Percentiles rank a stretch among this genome's conserved stretches.
phyloP scores from a whole-genome alignment of 2,329 filamentous ascomycete genomes.

The Pseudopithomyces chartarum region DNA sequence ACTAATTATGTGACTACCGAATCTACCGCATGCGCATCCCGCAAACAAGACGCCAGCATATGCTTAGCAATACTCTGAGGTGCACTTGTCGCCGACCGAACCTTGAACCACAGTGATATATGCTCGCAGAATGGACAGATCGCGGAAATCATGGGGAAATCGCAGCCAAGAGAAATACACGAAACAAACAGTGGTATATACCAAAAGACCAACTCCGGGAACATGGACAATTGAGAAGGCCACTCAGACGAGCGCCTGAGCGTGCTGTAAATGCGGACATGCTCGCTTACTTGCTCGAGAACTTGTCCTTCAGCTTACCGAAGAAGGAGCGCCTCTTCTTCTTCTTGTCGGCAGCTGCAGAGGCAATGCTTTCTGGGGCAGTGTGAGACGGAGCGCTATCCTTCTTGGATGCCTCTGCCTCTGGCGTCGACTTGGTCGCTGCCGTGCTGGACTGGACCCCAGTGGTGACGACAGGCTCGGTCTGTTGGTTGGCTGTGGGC shows the following conservation, averaged over 20 bases:
- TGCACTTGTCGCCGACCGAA: constrained; percentile 11
- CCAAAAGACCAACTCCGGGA: constrained; percentile 41
- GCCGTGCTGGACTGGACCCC: constrained; percentile 44
- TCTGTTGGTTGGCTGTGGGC: constrained; percentile 44
- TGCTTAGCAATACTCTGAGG: constrained; percentile 17
- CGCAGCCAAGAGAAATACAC: constrained; percentile 28
- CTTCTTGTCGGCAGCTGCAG: constrained; percentile 46
- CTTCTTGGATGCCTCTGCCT: constrained; percentile 40
- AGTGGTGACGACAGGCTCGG: constrained; percentile 47
- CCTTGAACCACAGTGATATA: constrained; percentile 20
- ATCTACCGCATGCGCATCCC: constrained; percentile 11
- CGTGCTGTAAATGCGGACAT: background rate
- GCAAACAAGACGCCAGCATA: constrained; percentile 14
- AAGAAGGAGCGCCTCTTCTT: constrained; percentile 56
- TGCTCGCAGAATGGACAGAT: constrained; percentile 26
- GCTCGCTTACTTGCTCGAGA: constrained; percentile 36
- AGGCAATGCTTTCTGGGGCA: constrained; percentile 46
- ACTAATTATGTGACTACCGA: constrained; percentile 36
- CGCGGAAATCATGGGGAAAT: constrained; percentile 15
- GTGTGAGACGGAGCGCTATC: constrained; percentile 32
- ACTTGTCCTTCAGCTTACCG: constrained; percentile 56
- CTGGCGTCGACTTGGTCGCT: constrained; percentile 30
- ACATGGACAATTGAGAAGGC: constrained; percentile 30
- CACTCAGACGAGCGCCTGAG: constrained; percentile 11
- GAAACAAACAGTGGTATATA: constrained; percentile 42